Conservation (phyloP, 2,329 filamentous ascomycete genomes). For the Escovopsis weberi region DNA sequence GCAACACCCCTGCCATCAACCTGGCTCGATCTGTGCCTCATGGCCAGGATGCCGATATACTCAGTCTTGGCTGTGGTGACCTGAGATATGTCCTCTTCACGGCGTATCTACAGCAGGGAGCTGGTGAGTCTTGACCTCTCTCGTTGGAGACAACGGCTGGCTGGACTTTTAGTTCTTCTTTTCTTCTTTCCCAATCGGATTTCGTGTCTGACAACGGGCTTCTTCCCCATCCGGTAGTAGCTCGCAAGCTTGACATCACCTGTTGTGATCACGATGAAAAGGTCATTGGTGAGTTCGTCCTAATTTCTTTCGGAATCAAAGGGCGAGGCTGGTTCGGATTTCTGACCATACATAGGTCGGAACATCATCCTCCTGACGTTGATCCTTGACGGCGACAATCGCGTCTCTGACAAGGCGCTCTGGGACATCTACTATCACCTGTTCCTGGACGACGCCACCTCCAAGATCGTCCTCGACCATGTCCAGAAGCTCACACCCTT, state of each 20-base stretch:
- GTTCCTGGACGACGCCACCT: conserved; percentile 24
- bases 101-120: conserved; percentile 24
- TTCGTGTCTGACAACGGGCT: neutral
- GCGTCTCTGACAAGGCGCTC: conserved; percentile 14
- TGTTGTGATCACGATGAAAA: conserved; percentile 38
- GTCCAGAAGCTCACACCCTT: conserved; percentile 25
- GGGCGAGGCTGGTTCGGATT: neutral
- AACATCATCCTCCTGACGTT: conserved; percentile 39
- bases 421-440: conserved; percentile 45
- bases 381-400: conserved; percentile 26
- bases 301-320: neutral
- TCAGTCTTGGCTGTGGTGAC: conserved; percentile 43
- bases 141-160: neutral
- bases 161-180: too few relatives aligned
- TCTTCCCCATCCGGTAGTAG: conserved; percentile 11
- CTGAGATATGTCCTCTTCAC: conserved; percentile 42
- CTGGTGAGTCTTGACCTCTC: conserved; percentile 16
- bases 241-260: conserved; percentile 36
- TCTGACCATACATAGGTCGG: conserved; percentile 25
- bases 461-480: conserved; percentile 25
- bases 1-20: conserved; percentile 38
- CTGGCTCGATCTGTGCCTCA: conserved; percentile 33
- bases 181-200: too few relatives aligned
- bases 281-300: conserved; percentile 29
- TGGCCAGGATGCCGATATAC: conserved; percentile 32